Percentiles rank a stretch among this genome's conserved stretches.
phyloP scores from a whole-genome alignment of 768 basidiomycete genomes.

The Leccinum uliginosum region DNA sequence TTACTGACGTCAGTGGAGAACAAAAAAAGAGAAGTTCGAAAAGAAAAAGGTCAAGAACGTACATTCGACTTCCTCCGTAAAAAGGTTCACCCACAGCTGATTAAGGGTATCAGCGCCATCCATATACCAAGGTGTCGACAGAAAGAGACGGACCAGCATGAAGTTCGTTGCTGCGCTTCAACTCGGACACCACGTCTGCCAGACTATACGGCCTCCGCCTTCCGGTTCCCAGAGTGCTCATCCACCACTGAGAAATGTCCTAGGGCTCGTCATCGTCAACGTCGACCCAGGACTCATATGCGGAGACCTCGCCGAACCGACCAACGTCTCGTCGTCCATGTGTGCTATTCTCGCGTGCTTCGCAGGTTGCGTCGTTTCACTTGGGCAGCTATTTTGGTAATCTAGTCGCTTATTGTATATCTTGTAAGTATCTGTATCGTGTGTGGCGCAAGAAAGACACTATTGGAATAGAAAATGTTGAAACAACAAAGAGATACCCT shows the following conservation, averaged over 20 bases:
- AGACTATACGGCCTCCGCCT: conserved; percentile 24
- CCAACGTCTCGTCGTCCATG: conserved; percentile 25
- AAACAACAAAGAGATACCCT: neutral
- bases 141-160: conserved; percentile 26
- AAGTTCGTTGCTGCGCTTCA: conserved; percentile 35
- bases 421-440: neutral
- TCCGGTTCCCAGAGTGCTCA: too few species aligned
- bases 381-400: neutral
- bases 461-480: neutral
- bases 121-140: neutral
- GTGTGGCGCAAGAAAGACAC: neutral
- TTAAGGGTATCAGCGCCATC: neutral
- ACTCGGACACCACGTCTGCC: conserved; percentile 40
- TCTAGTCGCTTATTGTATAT: neutral
- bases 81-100: conserved; percentile 29
- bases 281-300: conserved; percentile 17
- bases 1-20: neutral
- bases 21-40: neutral
- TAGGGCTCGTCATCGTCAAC: conserved; percentile 5
- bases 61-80: conserved; percentile 39
- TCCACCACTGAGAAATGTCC: too few species aligned
- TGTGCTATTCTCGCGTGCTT: neutral
- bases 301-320: conserved; percentile 17
- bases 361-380: neutral
- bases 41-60: neutral